Conservation (phyloP, 2,329 filamentous ascomycete genomes). For the Elsinoe necatrix region DNA sequence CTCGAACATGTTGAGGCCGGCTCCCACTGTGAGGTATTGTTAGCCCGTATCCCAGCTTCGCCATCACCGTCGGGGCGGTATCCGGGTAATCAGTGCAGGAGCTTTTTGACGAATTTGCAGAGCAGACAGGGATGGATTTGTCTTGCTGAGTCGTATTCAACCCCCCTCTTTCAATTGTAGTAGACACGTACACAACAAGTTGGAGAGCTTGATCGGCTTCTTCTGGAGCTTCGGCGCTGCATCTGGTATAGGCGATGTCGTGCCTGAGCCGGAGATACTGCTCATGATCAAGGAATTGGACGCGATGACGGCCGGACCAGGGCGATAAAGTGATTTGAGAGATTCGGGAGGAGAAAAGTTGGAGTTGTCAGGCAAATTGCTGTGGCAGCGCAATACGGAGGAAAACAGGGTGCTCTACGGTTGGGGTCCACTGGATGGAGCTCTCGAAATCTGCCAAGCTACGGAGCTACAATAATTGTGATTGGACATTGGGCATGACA, state of each 20-base stretch:
- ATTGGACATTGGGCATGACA: background rate
- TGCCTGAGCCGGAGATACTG: constrained; percentile 28
- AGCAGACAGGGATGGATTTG: too few species aligned
- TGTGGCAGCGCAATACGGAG: too few species aligned
- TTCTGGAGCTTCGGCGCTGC: constrained; percentile 68
- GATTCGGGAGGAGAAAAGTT: too few species aligned
- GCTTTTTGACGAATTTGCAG: too few species aligned
- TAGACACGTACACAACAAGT: constrained; percentile 62
- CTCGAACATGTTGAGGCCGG: constrained; percentile 93
- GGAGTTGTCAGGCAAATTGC: too few species aligned
- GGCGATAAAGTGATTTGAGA: constrained; percentile 52
- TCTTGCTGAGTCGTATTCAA: background rate
- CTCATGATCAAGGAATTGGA: constrained; percentile 42
- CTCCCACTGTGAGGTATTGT: constrained; percentile 51
- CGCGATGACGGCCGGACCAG: constrained; percentile 74
- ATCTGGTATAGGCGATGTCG: constrained; percentile 39
- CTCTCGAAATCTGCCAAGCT: too few species aligned
- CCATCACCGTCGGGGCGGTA: background rate
- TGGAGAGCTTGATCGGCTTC: constrained; percentile 99
- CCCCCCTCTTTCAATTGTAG: background rate
- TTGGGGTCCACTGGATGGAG: too few species aligned
- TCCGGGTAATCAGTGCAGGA: background rate
- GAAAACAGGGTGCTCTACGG: too few species aligned
- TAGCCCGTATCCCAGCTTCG: constrained; percentile 6
- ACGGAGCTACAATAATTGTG: too few species aligned